phyloP scores from a whole-genome alignment of 2,329 filamentous ascomycete genomes.

The Curvularia eragrostidis region DNA sequence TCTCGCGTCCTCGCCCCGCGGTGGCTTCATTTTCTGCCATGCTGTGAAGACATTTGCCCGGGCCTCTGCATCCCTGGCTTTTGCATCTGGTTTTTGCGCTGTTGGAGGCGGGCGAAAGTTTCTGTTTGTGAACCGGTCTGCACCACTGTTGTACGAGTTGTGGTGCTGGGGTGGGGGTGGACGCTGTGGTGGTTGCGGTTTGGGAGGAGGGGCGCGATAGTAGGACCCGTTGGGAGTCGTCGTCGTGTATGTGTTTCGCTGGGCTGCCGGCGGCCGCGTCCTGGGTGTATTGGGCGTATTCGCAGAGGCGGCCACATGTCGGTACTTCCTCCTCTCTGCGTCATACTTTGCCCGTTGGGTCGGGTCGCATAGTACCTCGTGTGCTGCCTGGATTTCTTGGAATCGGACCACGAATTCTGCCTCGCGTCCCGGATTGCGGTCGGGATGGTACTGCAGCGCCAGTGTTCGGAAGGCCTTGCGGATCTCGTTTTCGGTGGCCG shows the following conservation, averaged over 20 bases:
- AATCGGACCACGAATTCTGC: slow-evolving; percentile 81
- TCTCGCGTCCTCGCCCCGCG: slow-evolving; percentile 38
- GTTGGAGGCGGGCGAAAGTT: slow-evolving; percentile 52
- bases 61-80: slow-evolving; percentile 48
- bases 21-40: slow-evolving; percentile 58
- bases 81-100: slow-evolving; percentile 39
- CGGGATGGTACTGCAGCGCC: slow-evolving; percentile 85
- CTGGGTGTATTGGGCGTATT: slow-evolving; percentile 51
- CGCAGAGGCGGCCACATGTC: slow-evolving; percentile 37
- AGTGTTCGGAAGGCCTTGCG: slow-evolving; percentile 88
- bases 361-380: slow-evolving; percentile 74
- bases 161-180: slow-evolving; percentile 40
- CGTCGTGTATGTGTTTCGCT: slow-evolving; percentile 53
- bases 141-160: slow-evolving; percentile 47
- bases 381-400: slow-evolving; percentile 83
- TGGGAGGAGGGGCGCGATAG: slow-evolving; percentile 42
- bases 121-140: slow-evolving; percentile 52
- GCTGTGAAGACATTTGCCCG: slow-evolving; percentile 55
- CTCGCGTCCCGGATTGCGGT: slow-evolving; percentile 85
- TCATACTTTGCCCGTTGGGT: slow-evolving; percentile 67
- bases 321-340: slow-evolving; percentile 61
- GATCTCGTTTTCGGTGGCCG: slow-evolving; percentile 75
- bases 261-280: slow-evolving; percentile 53
- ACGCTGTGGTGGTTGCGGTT: slow-evolving; percentile 25
- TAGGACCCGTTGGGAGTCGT: slow-evolving; percentile 44